Evolutionary conservation across 228 moss, liverwort and hornwort genomes (phyloP).

Genomic region (Sphagnum magellanicum): DNA sequence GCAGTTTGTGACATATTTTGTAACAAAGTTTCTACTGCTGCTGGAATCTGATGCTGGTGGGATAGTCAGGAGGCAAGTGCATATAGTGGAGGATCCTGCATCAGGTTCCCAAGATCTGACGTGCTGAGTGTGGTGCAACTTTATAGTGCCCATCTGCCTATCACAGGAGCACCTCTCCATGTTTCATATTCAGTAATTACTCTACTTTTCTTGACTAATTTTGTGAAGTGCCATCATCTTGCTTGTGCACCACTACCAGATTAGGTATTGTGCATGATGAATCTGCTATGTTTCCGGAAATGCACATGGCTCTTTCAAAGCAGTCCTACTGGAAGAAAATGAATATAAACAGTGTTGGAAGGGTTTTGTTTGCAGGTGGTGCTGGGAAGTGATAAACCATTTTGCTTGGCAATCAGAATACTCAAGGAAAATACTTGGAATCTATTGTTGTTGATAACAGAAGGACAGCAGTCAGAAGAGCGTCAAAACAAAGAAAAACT

Average conservation of each 20-base stretch:
- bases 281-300: too few relatives aligned
- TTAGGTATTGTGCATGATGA: too few relatives aligned
- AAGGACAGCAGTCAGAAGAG: conserved; percentile 1
- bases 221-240: not conserved
- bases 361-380: conserved; percentile 25
- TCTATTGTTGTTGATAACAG: conserved; percentile 27
- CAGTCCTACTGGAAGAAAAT: too few relatives aligned
- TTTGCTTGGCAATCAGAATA: conserved; percentile 28
- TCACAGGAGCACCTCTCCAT: conserved; percentile 27
- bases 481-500: conserved; percentile 1
- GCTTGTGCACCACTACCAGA: too few relatives aligned
- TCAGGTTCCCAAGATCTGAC: conserved; percentile 37
- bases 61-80: conserved; percentile 46
- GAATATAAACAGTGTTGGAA: not conserved
- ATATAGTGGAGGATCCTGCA: conserved; percentile 73
- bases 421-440: conserved; percentile 13
- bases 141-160: conserved; percentile 41
- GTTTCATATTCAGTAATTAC: conserved; percentile 60
- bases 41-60: not conserved
- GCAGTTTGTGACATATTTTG: too few relatives aligned
- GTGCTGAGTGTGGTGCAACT: conserved; percentile 51
- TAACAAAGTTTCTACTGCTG: too few relatives aligned
- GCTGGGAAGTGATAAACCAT: conserved; percentile 14
- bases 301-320: too few relatives aligned
- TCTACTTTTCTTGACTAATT: not conserved